Percentiles rank a stretch among this genome's conserved stretches.
These are phyloP conservation scores for Paulownia fortunei DNA, from an alignment of 257 asterid genomes.

Conservation along the genomic window DNA sequence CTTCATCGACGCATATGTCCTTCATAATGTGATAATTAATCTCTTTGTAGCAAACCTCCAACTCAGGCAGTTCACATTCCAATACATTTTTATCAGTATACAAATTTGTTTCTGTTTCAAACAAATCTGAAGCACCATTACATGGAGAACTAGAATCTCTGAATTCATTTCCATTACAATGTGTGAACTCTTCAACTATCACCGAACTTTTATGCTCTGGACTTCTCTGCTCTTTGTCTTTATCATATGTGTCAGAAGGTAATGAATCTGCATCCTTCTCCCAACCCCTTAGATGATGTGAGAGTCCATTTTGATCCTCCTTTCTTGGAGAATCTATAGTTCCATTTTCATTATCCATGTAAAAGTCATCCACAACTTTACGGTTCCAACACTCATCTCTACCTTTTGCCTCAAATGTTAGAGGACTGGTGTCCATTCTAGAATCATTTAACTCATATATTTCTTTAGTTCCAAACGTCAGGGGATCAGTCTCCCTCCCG, in stretches of 20 bases:
- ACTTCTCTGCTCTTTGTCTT: constrained; percentile 38
- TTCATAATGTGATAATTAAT: constrained; percentile 51
- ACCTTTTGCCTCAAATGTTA: constrained; percentile 35
- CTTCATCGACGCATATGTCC: constrained; percentile 86
- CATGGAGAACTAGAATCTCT: constrained; percentile 37
- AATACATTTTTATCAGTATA: constrained; percentile 58
- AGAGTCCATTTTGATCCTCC: constrained; percentile 38
- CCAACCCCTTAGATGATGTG: constrained; percentile 24
- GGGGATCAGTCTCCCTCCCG: constrained; percentile 41
- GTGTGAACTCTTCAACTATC: constrained; percentile 33
- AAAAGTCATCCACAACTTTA: constrained; percentile 38
- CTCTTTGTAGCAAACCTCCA: constrained; percentile 61
- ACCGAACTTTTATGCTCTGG: constrained; percentile 36
- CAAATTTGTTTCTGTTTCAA: constrained; percentile 29
- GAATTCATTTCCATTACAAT: constrained; percentile 33
- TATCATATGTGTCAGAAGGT: constrained; percentile 37
- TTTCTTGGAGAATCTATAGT: constrained; percentile 29
- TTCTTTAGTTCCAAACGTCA: constrained; percentile 44
- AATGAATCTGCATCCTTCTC: constrained; percentile 46
- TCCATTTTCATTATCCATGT: constrained; percentile 35
- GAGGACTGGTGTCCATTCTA: constrained; percentile 28
- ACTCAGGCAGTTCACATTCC: constrained; percentile 61
- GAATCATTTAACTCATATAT: constrained; percentile 41
- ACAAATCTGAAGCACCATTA: constrained; percentile 34
- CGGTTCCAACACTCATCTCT: constrained; percentile 41